These are phyloP conservation scores for Venturia aucupariae DNA, from an alignment of 2,329 filamentous ascomycete genomes.

Conservation along the genomic window DNA sequence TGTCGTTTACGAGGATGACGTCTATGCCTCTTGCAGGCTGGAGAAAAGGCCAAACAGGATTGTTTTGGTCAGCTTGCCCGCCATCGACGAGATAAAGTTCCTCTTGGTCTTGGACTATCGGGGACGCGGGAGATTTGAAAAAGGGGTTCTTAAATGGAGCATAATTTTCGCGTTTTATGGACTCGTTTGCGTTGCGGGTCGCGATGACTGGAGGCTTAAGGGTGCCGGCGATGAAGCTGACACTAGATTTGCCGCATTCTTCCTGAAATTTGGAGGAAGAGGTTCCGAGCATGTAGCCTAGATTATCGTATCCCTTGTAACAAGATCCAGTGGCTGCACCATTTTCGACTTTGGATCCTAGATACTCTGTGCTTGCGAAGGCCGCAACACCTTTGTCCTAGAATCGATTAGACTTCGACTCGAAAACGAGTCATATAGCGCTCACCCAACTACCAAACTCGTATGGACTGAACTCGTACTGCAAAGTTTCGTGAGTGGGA, in stretches of 20 bases:
- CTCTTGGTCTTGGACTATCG: constrained; percentile 26
- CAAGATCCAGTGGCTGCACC: constrained; percentile 40
- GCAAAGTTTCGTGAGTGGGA: constrained; percentile 43
- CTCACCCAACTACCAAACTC: constrained; percentile 51
- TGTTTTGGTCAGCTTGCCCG: constrained; percentile 41
- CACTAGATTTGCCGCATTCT: constrained; percentile 20
- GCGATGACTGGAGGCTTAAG: constrained; percentile 24
- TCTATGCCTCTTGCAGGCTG: constrained; percentile 45
- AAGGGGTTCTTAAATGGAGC: constrained; percentile 55
- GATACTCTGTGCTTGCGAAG: constrained; percentile 51
- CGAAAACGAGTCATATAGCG: too few species aligned
- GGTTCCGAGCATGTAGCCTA: constrained; percentile 39
- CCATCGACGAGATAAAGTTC: constrained; percentile 43
- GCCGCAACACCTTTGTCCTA: constrained; percentile 47
- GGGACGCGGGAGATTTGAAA: constrained; percentile 39
- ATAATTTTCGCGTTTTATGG: constrained; percentile 30
- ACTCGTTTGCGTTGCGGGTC: constrained; percentile 20
- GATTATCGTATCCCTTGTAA: constrained; percentile 39
- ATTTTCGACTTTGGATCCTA: constrained; percentile 48
- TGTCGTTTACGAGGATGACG: constrained; percentile 57
- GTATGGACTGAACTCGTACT: constrained; percentile 57
- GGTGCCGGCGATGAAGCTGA: constrained; percentile 16
- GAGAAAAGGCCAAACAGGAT: constrained; percentile 44
- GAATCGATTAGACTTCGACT: background rate
- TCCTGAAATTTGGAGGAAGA: constrained; percentile 34